phyloP scores from a whole-genome alignment of 78 protist genomes.

The Dictyostelium firmibasis region DNA sequence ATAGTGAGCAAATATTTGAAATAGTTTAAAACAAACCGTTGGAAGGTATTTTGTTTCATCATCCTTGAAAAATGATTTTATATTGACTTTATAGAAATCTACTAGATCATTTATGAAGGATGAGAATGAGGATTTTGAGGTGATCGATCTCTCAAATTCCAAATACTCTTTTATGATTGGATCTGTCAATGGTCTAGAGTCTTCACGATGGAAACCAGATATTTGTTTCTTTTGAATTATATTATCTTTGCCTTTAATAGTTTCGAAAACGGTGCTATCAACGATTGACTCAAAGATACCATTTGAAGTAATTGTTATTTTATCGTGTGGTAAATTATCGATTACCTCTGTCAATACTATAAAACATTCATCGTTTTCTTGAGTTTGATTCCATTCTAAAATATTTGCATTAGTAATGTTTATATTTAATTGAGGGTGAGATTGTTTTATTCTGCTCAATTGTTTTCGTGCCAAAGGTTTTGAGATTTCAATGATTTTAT shows the following conservation, averaged over 20 bases:
- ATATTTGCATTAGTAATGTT: slow-evolving; percentile 20
- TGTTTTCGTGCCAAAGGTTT: slow-evolving; percentile 51
- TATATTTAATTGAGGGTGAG: slow-evolving; percentile 31
- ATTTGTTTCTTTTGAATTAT: background rate
- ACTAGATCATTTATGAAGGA: background rate
- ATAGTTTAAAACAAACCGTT: slow-evolving; percentile 56
- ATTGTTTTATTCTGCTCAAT: slow-evolving; percentile 27
- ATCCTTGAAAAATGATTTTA: slow-evolving; percentile 11
- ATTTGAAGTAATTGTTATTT: background rate
- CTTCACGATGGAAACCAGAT: slow-evolving; percentile 12
- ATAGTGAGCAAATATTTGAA: slow-evolving; percentile 38
- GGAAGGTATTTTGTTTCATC: slow-evolving; percentile 27
- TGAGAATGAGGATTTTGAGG: background rate
- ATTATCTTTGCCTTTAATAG: background rate
- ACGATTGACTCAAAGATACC: slow-evolving; percentile 43
- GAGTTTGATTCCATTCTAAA: slow-evolving; percentile 52
- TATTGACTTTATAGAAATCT: background rate
- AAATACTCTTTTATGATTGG: slow-evolving; percentile 55
- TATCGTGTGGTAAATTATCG: slow-evolving; percentile 70
- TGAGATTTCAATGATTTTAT: slow-evolving; percentile 61
- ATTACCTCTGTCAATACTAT: slow-evolving; percentile 60
- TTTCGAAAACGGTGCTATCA: background rate
- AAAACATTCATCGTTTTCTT: slow-evolving; percentile 55
- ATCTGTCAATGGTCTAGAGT: background rate
- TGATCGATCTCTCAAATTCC: background rate